Base-by-base conservation (phyloP, 495 filamentous ascomycete genomes). In the Thermothielavioides terrestris region DNA sequence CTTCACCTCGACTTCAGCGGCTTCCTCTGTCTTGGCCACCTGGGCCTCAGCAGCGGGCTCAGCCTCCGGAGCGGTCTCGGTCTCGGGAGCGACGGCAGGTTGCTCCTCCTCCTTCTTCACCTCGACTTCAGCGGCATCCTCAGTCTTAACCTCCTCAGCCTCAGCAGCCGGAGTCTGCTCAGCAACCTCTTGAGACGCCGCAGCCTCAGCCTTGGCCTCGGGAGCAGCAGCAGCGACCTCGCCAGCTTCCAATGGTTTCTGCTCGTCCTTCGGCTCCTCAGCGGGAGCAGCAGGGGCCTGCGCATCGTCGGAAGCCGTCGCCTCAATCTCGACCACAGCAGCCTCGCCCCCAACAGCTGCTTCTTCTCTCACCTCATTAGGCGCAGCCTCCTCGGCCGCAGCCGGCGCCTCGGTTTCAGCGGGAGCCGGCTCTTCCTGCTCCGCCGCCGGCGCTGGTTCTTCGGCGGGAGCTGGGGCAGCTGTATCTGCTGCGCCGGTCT, bases 251-350 rank as follows among this genome's bases (percentile, higher is more conserved):
- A 39, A 6, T 15, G 34, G 25, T 34, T 52, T 22, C 22, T 46
- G 49, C 3, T 23, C 7, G 17, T 53, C 49, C 10, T 47, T 50
- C 30, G 38, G 17, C 34, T 59, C 35, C 10, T 23, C 23, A 37
- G 18, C 36, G 20, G 44, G 31, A 11, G 46, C 18, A 23, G 49
- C 49, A 31, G 45, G 36, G 18, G 9, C 3, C 7, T 30, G 25
- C 4, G 49, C 11, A 3, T 35, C 37, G 12, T 41, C 56, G 36
- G 42, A 17, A 28, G 30, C 46, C 50, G 40, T 41, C 14, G 23
- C 20, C 11, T 47, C 51, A 18, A n/a, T 3, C 12, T 27, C 34
- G 18, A 35, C 23, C 4, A 15, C 41, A 28, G 11, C 45, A 36
- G 26, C 18, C 12, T 52, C 35, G 6, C 20, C 17, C 32, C 50